phyloP scores from a whole-genome alignment of 139 green algal species.

The Micromonas pusilla region DNA sequence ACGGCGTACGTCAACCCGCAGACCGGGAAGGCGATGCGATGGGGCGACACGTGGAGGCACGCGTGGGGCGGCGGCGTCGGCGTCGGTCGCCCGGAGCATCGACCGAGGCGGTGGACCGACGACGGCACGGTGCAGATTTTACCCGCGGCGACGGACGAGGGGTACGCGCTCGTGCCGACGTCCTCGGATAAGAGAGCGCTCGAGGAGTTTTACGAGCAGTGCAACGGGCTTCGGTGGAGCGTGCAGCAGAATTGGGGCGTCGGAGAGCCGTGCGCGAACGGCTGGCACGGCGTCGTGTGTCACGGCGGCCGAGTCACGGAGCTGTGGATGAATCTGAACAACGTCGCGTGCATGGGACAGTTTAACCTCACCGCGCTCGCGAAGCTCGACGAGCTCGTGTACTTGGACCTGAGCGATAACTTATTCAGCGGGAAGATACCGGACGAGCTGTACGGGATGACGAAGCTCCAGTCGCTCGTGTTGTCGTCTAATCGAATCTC shows the following conservation, averaged over 20 bases:
- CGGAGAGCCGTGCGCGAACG: constrained; percentile 16
- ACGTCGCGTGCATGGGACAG: constrained; percentile 17
- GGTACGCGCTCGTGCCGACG: constrained; percentile 3
- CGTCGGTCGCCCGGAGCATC: neutral
- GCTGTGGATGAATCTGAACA: constrained; percentile 18
- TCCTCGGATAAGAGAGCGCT: constrained; percentile 1
- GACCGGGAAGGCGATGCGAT: neutral
- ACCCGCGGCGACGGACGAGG: neutral
- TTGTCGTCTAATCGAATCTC: constrained; percentile 1
- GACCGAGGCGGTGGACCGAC: neutral
- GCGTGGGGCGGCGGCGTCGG: neutral
- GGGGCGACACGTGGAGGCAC: constrained; percentile 11
- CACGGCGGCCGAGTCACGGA: constrained; percentile 12
- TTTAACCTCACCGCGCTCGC: neutral
- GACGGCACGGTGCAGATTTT: neutral
- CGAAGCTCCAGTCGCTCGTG: constrained; percentile 9
- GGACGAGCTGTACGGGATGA: constrained; percentile 1
- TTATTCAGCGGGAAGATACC: constrained; percentile 1
- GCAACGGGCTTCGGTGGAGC: constrained; percentile 14
- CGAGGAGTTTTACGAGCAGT: constrained; percentile 19
- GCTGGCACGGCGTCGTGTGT: constrained; percentile 25
- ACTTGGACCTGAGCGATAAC: constrained; percentile 24
- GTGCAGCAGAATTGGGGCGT: constrained; percentile 11
- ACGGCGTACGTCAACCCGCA: neutral
- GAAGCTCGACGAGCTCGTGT: neutral